These are phyloP conservation scores for Pouteria glomerata DNA, from an alignment of 148 eudicot genomes.

Conservation along the genomic window DNA sequence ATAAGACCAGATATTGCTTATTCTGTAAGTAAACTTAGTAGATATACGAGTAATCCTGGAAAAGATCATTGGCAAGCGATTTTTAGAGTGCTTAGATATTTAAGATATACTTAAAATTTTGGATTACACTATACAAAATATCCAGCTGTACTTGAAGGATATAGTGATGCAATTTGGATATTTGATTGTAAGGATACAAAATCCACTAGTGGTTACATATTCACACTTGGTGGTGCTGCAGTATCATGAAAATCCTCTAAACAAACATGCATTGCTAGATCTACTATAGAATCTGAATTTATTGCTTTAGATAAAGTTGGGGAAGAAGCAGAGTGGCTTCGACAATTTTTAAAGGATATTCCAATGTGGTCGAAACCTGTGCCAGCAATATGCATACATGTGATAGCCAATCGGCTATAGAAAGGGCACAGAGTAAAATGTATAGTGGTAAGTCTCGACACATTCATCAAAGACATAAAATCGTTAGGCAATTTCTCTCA, in stretches of 20 bases:
- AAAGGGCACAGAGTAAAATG: too few relatives aligned
- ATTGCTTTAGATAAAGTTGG: not conserved
- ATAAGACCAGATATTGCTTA: not conserved
- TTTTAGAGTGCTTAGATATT: not conserved
- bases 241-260: slow-evolving; percentile 5
- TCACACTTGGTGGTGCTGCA: not conserved
- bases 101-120: not conserved
- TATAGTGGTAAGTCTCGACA: too few relatives aligned
- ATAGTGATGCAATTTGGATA: not conserved
- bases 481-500: too few relatives aligned
- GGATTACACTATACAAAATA: not conserved
- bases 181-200: not conserved
- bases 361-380: too few relatives aligned
- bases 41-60: not conserved
- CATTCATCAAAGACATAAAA: too few relatives aligned
- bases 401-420: too few relatives aligned
- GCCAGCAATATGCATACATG: too few relatives aligned
- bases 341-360: too few relatives aligned
- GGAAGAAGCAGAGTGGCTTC: not conserved
- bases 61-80: not conserved
- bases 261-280: not conserved
- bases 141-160: not conserved
- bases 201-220: not conserved
- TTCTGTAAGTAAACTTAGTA: not conserved
- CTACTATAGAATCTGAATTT: not conserved